A percentile compares a stretch with the other conserved stretches of the same genome.
phyloP scores from a whole-genome alignment of 1,284 basidiomycete genomes.

The Austropuccinia psidii region DNA sequence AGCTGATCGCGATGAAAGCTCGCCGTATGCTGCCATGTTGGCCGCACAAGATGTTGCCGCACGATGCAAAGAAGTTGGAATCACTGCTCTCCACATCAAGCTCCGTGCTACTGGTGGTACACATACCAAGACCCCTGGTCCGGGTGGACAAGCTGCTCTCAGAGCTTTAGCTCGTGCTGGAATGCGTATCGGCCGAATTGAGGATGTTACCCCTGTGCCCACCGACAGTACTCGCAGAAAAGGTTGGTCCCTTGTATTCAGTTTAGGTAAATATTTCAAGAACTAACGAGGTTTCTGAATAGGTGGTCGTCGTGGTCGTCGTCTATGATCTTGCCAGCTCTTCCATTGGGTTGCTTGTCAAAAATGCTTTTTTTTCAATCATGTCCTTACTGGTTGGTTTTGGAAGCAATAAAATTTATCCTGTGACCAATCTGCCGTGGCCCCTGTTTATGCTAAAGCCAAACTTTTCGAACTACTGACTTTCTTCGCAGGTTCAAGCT shows the following conservation, averaged over 20 bases:
- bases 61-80: slow-evolving; percentile 96
- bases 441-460: too few relatives aligned
- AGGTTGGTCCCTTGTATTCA: slow-evolving; percentile 49
- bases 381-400: too few relatives aligned
- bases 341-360: not conserved
- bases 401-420: too few relatives aligned
- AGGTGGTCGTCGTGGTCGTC: slow-evolving; percentile 99
- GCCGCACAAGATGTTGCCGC: slow-evolving; percentile 93
- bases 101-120: slow-evolving; percentile 97
- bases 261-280: not conserved
- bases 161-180: slow-evolving; percentile 97
- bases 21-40: slow-evolving; percentile 98
- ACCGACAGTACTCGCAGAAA: slow-evolving; percentile 96
- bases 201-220: slow-evolving; percentile 89
- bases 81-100: slow-evolving; percentile 96
- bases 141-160: slow-evolving; percentile 95
- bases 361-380: too few relatives aligned
- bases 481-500: too few relatives aligned
- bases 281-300: slow-evolving; percentile 46
- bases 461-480: too few relatives aligned
- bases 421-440: too few relatives aligned
- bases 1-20: slow-evolving; percentile 99
- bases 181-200: slow-evolving; percentile 96
- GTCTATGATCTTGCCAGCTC: slow-evolving; percentile 56
- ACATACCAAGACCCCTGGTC: slow-evolving; percentile 96